Conservation (phyloP, 768 basidiomycete species). For the Tricholoma furcatifolium region DNA sequence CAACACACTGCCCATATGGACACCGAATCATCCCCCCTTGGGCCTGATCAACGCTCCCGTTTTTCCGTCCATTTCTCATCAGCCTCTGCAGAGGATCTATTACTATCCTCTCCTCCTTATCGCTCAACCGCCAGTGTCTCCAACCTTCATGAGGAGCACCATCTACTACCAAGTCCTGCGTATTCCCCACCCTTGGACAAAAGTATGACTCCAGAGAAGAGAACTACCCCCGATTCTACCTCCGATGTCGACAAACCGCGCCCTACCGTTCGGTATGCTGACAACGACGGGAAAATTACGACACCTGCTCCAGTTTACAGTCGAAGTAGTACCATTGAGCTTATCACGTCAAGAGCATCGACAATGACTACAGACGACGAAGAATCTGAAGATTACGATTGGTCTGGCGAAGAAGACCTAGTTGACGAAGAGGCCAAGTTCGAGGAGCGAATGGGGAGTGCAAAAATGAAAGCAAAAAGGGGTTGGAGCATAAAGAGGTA, state of each 20-base stretch:
- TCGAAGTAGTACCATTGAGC: slow-evolving; percentile 30
- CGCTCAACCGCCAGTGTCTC: slow-evolving; percentile 32
- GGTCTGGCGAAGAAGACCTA: slow-evolving; percentile 78
- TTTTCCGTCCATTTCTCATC: slow-evolving; percentile 9
- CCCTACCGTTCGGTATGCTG: slow-evolving; percentile 55
- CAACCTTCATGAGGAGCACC: slow-evolving; percentile 22
- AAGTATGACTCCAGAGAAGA: slow-evolving; percentile 18
- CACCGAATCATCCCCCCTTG: background rate
- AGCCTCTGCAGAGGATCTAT: slow-evolving; percentile 16
- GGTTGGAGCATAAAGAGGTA: slow-evolving; percentile 59
- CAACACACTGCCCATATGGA: background rate
- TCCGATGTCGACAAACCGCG: slow-evolving; percentile 20
- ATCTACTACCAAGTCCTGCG: slow-evolving; percentile 25
- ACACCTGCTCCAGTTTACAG: slow-evolving; percentile 23
- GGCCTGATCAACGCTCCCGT: background rate
- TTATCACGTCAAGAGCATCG: slow-evolving; percentile 31
- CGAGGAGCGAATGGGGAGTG: slow-evolving; percentile 54
- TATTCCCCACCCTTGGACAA: slow-evolving; percentile 21
- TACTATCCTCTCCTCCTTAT: slow-evolving; percentile 36
- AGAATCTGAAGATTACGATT: slow-evolving; percentile 64
- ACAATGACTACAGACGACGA: slow-evolving; percentile 59
- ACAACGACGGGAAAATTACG: slow-evolving; percentile 31
- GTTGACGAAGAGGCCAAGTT: slow-evolving; percentile 69
- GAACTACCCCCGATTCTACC: slow-evolving; percentile 17
- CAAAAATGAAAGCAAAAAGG: slow-evolving; percentile 34